Base-by-base conservation (phyloP, 768 basidiomycete species). In the Pleurotus ostreatus region DNA sequence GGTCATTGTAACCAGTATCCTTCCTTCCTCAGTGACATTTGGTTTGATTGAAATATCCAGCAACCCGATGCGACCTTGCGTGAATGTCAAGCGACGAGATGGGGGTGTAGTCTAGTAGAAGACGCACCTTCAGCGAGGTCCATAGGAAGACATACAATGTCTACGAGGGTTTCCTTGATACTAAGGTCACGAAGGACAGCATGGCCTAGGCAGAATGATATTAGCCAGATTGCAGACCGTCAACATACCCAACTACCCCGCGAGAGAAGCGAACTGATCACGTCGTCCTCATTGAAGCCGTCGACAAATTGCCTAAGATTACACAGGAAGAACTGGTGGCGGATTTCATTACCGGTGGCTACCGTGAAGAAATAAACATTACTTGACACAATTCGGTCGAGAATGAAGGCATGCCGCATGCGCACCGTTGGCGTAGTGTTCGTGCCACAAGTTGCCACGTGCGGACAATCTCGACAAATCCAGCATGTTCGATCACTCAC, bases 401-500 rank as follows among this genome's bases (percentile, higher is more conserved):
- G 30, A 11, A 34, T 34, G 30, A 34, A 34, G 9, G 30, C 30
- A 34, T 34, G 30, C 11, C 8, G 30, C 30, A 34, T 34, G 30
- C 11, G 30, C 11, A 34, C 30, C 9, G 30, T 34, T 34, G 30
- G 30, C 30, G 30, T 34, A 34, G 30, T 34, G 8, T 30, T 30
- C 9, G 26, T 9, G 26, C 26, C 26, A 30, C 30, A 34, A 34
- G 23, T 34, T 34, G 30, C 30, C 30, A 34, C 7, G 30, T 34
- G 30, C 9, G 9, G 11, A 34, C n/a, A 22, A 44, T 44, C 46
- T 25, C 46, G 13, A 30, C 23, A 18, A 38, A 53, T 53, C 38
- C 51, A 53, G 51, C 20, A 53, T 53, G 51, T 53, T 53, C 51
- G 51, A 53, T 20, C 16, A 53, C 51, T 22, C 25, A 18, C 15